Evolutionary conservation across 768 basidiomycete genomes (phyloP), one percentile per base, ranked within the genome.

Genomic region (Boletus coccyginus): DNA sequence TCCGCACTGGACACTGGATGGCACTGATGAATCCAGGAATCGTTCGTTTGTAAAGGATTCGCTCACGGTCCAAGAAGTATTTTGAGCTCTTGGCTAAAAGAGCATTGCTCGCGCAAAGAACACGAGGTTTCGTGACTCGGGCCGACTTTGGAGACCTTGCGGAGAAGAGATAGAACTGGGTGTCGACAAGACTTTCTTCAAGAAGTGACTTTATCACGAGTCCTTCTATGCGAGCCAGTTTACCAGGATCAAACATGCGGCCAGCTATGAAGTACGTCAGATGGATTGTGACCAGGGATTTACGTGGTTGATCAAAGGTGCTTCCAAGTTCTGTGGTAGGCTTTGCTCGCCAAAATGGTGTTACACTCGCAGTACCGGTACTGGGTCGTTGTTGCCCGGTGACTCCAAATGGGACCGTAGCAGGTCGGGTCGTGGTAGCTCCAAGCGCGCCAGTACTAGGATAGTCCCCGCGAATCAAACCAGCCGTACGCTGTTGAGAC

Each of bases 121-220:
- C 50, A 9, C 64, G 65, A 14, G 67, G 70, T 5, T 53, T 52
- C 10, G 44, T 21, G 35, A 64, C 59, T 21, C 19, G 54, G n/a
- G 64, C 39, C 6, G 59, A 48, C 7, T 27, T 3, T 5, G 19
- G 35, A 14, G 70, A 64, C 16, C 56, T 64, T 13, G 67, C 33
- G 1, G 63, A 69, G 44, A 60, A 75, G 8, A 68, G 49, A 47
- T 73, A 69, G 24, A 74, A 69, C 31, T 70, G 65, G 7, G 71
- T 71, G 50, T 71, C 64, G 35, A 70, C 42, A 24, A 72, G 59
- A 16, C 59, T 57, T 6, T 27, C 27, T 27, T 27, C 27, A 27
- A 27, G 27, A 27, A 27, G 27, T 5, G 27, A 27, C 27, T 63
- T 61, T 46, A 62, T 61, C 13, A 71, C 11, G 36, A 69, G 57